phyloP scores from a whole-genome alignment of 2,329 filamentous ascomycete genomes.

The Colletotrichum musicola region DNA sequence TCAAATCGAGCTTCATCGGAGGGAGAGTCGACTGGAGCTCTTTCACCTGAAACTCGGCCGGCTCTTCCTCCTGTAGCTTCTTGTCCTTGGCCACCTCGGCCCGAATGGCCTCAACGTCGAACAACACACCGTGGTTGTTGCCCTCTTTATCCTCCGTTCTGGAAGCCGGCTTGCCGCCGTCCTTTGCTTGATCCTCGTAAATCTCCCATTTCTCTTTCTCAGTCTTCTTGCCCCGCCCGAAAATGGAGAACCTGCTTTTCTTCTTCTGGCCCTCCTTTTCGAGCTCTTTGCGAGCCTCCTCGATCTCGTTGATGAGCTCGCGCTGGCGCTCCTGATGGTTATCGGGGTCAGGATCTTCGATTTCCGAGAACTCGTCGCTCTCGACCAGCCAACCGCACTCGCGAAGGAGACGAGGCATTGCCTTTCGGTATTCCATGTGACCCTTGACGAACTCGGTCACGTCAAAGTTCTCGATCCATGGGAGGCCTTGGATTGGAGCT shows the following conservation, averaged over 20 bases:
- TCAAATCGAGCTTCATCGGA: slow-evolving; percentile 83
- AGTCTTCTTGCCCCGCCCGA: slow-evolving; percentile 83
- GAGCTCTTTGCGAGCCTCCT: slow-evolving; percentile 89
- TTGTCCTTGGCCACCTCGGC: slow-evolving; percentile 82
- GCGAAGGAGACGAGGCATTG: slow-evolving; percentile 89
- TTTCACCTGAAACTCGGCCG: slow-evolving; percentile 70
- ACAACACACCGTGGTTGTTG: slow-evolving; percentile 78
- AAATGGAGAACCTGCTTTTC: slow-evolving; percentile 75
- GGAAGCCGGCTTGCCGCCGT: slow-evolving; percentile 52
- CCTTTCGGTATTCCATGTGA: slow-evolving; percentile 95
- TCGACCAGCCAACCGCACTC: slow-evolving; percentile 93
- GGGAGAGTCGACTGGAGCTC: slow-evolving; percentile 91
- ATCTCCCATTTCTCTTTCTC: slow-evolving; percentile 95
- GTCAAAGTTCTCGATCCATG: slow-evolving; percentile 89
- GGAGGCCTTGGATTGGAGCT: slow-evolving; percentile 79
- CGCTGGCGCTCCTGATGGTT: slow-evolving; percentile 89
- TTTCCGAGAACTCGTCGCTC: slow-evolving; percentile 94
- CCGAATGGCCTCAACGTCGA: slow-evolving; percentile 95
- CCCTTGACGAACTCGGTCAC: slow-evolving; percentile 88
- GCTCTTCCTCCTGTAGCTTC: slow-evolving; percentile 60
- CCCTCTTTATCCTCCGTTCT: slow-evolving; percentile 63
- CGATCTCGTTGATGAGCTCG: slow-evolving; percentile 96
- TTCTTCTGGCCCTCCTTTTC: slow-evolving; percentile 79
- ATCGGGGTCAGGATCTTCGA: slow-evolving; percentile 96
- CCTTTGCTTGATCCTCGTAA: slow-evolving; percentile 77